Evolutionary conservation across 2,329 filamentous ascomycete species (phyloP).

Genomic region (Trichoderma afroharzianum): DNA sequence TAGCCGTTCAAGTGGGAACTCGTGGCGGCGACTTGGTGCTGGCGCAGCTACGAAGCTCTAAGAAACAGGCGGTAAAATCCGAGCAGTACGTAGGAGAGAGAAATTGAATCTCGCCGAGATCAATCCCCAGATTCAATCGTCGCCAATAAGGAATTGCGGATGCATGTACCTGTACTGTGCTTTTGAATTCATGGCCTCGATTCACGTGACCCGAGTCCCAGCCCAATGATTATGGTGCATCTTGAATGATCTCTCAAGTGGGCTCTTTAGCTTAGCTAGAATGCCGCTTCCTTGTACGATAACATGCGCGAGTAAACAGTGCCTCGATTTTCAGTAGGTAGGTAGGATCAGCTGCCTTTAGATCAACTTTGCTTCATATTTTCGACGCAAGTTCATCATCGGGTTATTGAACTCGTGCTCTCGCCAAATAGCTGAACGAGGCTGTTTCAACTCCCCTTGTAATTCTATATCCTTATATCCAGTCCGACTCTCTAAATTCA

Average conservation of each 20-base stretch:
- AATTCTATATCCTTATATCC: neutral
- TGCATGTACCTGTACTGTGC: neutral
- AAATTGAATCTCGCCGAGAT: neutral
- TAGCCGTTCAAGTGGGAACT: constrained; percentile 10
- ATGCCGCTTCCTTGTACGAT: neutral
- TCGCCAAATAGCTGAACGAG: neutral
- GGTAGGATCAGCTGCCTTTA: neutral
- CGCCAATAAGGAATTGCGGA: constrained; percentile 1
- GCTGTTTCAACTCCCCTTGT: neutral
- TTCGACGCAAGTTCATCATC: neutral
- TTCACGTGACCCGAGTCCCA: constrained; percentile 10
- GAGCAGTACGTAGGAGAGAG: neutral
- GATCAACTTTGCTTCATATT: neutral
- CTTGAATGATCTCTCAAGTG: constrained; percentile 3
- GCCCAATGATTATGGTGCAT: constrained; percentile 10
- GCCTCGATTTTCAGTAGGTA: neutral
- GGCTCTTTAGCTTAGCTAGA: neutral
- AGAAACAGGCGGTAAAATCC: neutral
- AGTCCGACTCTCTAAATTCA: neutral
- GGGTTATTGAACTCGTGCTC: neutral
- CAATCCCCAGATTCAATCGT: neutral
- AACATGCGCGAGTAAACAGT: neutral
- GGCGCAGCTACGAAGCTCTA: neutral
- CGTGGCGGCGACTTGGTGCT: neutral
- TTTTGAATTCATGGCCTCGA: neutral